Conservation (phyloP, 768 basidiomycete genomes). For the Amanita brunnescens region DNA sequence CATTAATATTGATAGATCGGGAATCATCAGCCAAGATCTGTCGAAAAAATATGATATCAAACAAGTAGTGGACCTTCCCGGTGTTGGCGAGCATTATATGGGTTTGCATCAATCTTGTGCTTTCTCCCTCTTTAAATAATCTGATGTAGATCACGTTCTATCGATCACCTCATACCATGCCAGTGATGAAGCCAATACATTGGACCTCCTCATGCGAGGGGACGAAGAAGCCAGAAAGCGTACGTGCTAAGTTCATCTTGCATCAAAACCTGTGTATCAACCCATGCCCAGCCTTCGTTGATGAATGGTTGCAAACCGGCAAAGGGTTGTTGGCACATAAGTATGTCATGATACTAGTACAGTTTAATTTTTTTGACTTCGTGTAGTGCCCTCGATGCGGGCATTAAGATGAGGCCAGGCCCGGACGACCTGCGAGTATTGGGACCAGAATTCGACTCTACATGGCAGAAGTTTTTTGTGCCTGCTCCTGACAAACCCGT, state of each 20-base stretch:
- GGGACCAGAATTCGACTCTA: slow-evolving; percentile 35
- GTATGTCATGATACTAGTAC: slow-evolving; percentile 21
- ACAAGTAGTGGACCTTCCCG: slow-evolving; percentile 54
- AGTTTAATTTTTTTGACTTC: slow-evolving; percentile 9
- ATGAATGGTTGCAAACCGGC: slow-evolving; percentile 26
- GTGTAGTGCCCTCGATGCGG: slow-evolving; percentile 42
- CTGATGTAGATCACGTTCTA: slow-evolving; percentile 31
- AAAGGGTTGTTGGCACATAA: slow-evolving; percentile 46
- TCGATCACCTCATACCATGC: slow-evolving; percentile 32
- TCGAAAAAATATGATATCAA: slow-evolving; percentile 40
- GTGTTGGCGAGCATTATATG: slow-evolving; percentile 66
- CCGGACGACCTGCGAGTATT: slow-evolving; percentile 40
- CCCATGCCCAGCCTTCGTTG: slow-evolving; percentile 11
- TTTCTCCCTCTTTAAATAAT: not conserved
- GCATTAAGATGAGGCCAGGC: slow-evolving; percentile 48
- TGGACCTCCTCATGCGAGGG: slow-evolving; percentile 38
- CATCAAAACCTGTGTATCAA: not conserved
- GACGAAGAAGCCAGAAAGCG: slow-evolving; percentile 29
- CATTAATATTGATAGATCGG: slow-evolving; percentile 33
- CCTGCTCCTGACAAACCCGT: slow-evolving; percentile 49
- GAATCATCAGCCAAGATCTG: slow-evolving; percentile 50
- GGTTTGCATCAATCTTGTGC: slow-evolving; percentile 23
- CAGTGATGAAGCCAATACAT: slow-evolving; percentile 35
- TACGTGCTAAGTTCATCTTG: slow-evolving; percentile 16
- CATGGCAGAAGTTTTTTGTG: slow-evolving; percentile 44